Conservation (phyloP, 139 green algal species). For the Haematococcus sp. region DNA sequence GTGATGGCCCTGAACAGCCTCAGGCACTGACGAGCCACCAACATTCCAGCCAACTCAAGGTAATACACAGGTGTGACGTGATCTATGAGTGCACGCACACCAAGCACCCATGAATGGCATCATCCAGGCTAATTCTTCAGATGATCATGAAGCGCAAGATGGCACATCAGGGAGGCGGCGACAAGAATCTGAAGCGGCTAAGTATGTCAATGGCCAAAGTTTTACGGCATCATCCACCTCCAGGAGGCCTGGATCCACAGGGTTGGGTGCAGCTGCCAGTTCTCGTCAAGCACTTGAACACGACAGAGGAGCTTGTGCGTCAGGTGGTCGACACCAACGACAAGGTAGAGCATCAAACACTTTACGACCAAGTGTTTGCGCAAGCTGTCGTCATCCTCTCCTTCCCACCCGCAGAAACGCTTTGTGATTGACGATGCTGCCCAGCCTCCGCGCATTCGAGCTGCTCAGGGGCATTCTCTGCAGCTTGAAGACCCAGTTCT, state of each 20-base stretch:
- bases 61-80: too few relatives aligned
- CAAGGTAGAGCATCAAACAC: conserved; percentile 15
- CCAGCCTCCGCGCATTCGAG: conserved; percentile 39
- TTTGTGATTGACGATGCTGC: conserved; percentile 50
- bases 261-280: conserved; percentile 40
- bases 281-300: conserved; percentile 31
- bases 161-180: too few relatives aligned
- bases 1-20: too few relatives aligned
- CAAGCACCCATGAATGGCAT: too few relatives aligned
- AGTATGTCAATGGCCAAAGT: too few relatives aligned
- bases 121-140: too few relatives aligned
- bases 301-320: conserved; percentile 23
- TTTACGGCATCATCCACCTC: conserved; percentile 45
- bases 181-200: too few relatives aligned
- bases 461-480: conserved; percentile 56
- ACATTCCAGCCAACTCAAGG: too few relatives aligned
- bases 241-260: conserved; percentile 36
- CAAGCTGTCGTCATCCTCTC: background rate
- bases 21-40: too few relatives aligned
- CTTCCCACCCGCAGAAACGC: conserved; percentile 35
- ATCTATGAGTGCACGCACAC: too few relatives aligned
- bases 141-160: too few relatives aligned
- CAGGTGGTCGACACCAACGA: conserved; percentile 28
- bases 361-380: background rate
- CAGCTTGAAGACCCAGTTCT: conserved; percentile 47